These are phyloP conservation scores for Miamiensis avidus DNA, from an alignment of 169 alveolate species.

Conservation along the genomic window DNA sequence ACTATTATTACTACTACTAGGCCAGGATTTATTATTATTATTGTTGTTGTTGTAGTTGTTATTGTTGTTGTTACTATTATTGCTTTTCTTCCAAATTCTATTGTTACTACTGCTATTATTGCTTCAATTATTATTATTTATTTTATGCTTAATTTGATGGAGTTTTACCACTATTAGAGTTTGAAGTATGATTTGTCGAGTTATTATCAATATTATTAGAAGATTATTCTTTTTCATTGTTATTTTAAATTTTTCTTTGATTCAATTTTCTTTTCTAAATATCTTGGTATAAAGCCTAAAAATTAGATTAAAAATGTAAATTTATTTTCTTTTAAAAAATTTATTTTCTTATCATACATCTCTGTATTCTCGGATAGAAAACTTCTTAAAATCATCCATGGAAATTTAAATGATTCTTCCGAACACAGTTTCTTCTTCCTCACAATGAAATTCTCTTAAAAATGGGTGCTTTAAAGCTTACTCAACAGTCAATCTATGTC, in stretches of 20 bases:
- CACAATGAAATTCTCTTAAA: slow-evolving; percentile 26
- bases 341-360: not conserved
- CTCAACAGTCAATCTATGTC: slow-evolving; percentile 35
- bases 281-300: not conserved
- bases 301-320: too few species aligned
- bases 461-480: slow-evolving; percentile 42
- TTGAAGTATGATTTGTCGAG: not conserved
- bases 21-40: too few species aligned
- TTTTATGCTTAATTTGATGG: too few species aligned
- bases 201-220: not conserved
- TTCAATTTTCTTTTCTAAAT: not conserved
- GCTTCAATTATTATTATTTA: not conserved
- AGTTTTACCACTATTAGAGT: not conserved
- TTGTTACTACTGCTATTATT: too few species aligned
- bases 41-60: too few species aligned
- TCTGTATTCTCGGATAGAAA: not conserved
- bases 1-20: too few species aligned
- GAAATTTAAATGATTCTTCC: slow-evolving; percentile 75
- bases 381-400: slow-evolving; percentile 67
- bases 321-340: too few species aligned
- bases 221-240: not conserved
- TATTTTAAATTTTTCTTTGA: not conserved
- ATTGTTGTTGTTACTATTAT: too few species aligned
- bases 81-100: too few species aligned
- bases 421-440: slow-evolving; percentile 75